Percentiles rank a stretch among this genome's conserved stretches.
phyloP scores from a whole-genome alignment of 495 filamentous ascomycete genomes.

The Paragyromitra xinjiangensis region DNA sequence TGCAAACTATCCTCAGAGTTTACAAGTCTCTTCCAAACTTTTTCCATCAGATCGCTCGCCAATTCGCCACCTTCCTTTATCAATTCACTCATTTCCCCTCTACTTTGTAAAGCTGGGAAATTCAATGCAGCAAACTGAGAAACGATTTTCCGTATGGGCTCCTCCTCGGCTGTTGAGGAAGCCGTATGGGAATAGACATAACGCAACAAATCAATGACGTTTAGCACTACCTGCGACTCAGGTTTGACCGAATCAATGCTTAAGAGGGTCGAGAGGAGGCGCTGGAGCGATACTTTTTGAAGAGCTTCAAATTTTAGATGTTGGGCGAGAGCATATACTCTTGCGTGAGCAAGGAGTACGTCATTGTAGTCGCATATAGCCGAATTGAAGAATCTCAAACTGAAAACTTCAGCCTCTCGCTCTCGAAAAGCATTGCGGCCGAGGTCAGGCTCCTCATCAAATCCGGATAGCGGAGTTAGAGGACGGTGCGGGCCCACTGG shows the following conservation, averaged over 20 bases:
- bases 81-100: not conserved
- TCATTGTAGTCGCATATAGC: not conserved
- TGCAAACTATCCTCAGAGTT: not conserved
- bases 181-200: constrained; percentile 18
- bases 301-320: constrained; percentile 4
- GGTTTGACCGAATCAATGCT: not conserved
- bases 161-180: not conserved
- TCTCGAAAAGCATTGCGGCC: not conserved
- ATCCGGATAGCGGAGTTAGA: constrained; percentile 2
- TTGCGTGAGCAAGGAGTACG: constrained; percentile 19
- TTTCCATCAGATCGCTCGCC: constrained; percentile 4
- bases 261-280: not conserved
- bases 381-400: not conserved
- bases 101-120: not conserved
- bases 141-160: constrained; percentile 23
- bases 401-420: not conserved
- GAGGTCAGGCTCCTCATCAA: not conserved
- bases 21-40: constrained; percentile 8
- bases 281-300: not conserved
- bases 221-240: not conserved
- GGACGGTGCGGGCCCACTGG: not conserved
- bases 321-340: constrained; percentile 9
- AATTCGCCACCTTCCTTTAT: constrained; percentile 8
- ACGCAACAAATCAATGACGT: constrained; percentile 8
- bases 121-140: constrained; percentile 19